Percentiles rank a stretch among this genome's conserved stretches.
Evolutionary conservation across 345 rosid species (phyloP).

Genomic region (Gossypium arboreum): DNA sequence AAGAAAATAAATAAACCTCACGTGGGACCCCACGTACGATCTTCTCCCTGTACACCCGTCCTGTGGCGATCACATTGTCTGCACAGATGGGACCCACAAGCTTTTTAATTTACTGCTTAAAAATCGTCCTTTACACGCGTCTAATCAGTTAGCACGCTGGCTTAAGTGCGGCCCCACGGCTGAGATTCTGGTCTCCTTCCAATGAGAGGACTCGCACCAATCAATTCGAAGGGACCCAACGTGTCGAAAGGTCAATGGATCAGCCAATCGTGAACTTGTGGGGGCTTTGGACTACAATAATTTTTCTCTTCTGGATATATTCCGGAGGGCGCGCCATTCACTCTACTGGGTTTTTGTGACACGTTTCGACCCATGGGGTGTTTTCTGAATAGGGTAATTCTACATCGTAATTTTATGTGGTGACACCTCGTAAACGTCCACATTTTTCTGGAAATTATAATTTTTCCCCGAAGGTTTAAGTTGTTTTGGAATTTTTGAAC

Average conservation of each 20-base stretch:
- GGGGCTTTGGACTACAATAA: slow-evolving; percentile 16
- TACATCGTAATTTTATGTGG: not conserved
- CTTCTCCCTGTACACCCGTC: not conserved
- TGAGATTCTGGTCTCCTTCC: slow-evolving; percentile 11
- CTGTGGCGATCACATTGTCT: not conserved
- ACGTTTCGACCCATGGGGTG: not conserved
- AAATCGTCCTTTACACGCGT: slow-evolving; percentile 11
- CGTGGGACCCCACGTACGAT: not conserved
- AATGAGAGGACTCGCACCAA: slow-evolving; percentile 10
- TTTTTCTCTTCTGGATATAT: slow-evolving; percentile 12
- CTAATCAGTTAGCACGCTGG: not conserved
- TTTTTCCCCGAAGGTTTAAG: slow-evolving; percentile 5
- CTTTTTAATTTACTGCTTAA: not conserved
- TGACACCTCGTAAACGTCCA: slow-evolving; percentile 10
- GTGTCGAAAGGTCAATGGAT: slow-evolving; percentile 10
- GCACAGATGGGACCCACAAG: not conserved
- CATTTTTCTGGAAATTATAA: slow-evolving; percentile 20
- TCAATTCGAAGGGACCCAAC: not conserved
- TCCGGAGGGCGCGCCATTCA: not conserved
- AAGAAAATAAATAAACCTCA: too few relatives aligned
- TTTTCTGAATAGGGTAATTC: not conserved
- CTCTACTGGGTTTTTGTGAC: not conserved
- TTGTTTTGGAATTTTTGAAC: not conserved
- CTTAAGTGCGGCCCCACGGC: slow-evolving; percentile 15
- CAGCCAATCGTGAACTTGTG: slow-evolving; percentile 13